Evolutionary conservation across 2,329 filamentous ascomycete genomes (phyloP).

Genomic region (Xylariaceae sp.): DNA sequence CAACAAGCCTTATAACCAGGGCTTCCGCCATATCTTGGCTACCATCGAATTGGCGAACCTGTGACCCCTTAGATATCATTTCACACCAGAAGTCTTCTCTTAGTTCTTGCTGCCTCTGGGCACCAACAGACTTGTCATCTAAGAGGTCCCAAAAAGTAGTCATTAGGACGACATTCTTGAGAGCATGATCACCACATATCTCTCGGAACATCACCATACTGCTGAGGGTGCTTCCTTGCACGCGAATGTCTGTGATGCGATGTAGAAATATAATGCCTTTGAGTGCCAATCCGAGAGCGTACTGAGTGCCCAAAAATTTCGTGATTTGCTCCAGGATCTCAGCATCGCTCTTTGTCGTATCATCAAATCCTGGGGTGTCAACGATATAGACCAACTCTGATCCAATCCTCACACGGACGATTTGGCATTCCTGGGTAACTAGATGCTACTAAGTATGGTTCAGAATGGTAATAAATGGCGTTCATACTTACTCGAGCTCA

Average conservation of each 20-base stretch:
- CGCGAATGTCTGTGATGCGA: neutral
- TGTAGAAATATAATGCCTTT: neutral
- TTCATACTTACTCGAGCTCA: too few species aligned
- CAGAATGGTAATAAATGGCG: too few species aligned
- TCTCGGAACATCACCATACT: neutral
- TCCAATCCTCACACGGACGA: too few species aligned
- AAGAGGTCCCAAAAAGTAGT: neutral
- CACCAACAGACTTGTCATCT: too few species aligned
- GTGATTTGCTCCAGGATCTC: neutral
- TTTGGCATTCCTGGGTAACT: too few species aligned
- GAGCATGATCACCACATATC: neutral
- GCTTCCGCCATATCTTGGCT: too few species aligned
- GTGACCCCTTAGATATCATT: too few species aligned
- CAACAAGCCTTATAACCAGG: too few species aligned
- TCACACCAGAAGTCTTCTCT: too few species aligned
- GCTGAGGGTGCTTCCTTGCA: neutral
- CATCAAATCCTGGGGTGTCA: slow-evolving; percentile 4
- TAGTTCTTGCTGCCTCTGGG: too few species aligned
- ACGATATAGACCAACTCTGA: neutral
- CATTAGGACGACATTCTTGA: neutral
- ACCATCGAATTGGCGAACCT: too few species aligned
- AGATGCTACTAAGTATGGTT: too few species aligned
- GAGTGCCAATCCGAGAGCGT: neutral
- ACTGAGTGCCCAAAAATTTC: neutral
- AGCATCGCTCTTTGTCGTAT: neutral